Evolutionary conservation across 768 basidiomycete species (phyloP), one percentile per base, ranked within the genome.

Genomic region (Leccinum ochraceum): DNA sequence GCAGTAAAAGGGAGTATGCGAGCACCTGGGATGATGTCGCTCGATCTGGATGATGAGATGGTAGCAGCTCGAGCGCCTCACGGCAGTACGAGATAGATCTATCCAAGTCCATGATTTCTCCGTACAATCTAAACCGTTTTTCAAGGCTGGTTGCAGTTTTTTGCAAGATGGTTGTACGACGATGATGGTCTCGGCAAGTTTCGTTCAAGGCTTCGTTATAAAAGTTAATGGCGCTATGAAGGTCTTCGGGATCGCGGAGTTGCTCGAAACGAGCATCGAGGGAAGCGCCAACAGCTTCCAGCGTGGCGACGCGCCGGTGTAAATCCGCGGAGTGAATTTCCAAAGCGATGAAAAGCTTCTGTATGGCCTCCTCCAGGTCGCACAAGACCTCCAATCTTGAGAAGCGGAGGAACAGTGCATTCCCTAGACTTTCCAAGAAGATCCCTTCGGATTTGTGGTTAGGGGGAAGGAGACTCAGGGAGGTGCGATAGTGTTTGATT

Each of bases 321-420:
- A 60, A 56, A 48, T 65, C 59, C 22, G 36, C 20, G 17, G 64
- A 57, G 50, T 67, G 63, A 50, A 63, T 60, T n/a, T 61, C 55
- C 56, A 73, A 49, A 10, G 72, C 70, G 26, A 67, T 55, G 20
- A 51, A 60, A 44, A 66, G 63, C 26, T 69, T 67, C 49, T 70
- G 64, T 55, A 73, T 72, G 26, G 72, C 72, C 44, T 66, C 66
- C 37, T 74, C 65, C 8, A 73, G 65, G 54, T 74, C 65, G 10
- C 39, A 26, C 34, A 60, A 46, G 0, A 37, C 17, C 1, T 67
- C 66, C 34, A 57, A n/a, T 36, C 61, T 65, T 16, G 63, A 61
- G 36, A 67, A 67, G 37, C 66, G 71, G 52, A 72, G 63, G 58
- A 64, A 65, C 54, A 75, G 54, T 7, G 68, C 71, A 49, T 55